Evolutionary conservation across 768 basidiomycete species (phyloP).

Genomic region (Clavaria fumosa): DNA sequence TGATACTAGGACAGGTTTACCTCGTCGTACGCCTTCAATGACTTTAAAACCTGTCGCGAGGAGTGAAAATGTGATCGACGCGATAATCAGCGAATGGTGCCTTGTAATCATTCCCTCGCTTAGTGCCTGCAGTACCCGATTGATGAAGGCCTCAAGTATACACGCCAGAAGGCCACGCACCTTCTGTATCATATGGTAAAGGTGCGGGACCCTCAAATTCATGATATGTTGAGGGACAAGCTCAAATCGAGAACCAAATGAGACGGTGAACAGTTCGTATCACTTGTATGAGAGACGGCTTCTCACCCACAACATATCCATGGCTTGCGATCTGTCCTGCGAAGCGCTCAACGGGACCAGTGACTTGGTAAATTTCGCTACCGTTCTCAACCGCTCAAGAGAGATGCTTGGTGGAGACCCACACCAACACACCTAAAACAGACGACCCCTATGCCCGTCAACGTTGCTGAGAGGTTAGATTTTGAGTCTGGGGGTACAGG

Average conservation of each 20-base stretch:
- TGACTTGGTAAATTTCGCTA: constrained; percentile 93
- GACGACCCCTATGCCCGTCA: constrained; percentile 57
- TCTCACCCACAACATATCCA: constrained; percentile 67
- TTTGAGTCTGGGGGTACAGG: constrained; percentile 1
- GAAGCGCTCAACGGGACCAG: constrained; percentile 92
- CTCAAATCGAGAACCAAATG: constrained; percentile 20
- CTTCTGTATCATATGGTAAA: constrained; percentile 79
- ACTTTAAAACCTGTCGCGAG: constrained; percentile 65
- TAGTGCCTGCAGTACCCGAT: constrained; percentile 38
- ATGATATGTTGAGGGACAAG: constrained; percentile 77
- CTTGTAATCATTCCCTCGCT: constrained; percentile 90
- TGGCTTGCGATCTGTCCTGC: constrained; percentile 80
- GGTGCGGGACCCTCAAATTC: constrained; percentile 85
- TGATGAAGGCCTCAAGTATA: constrained; percentile 10
- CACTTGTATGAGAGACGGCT: background rate
- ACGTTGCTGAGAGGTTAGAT: background rate
- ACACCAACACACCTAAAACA: constrained; percentile 50
- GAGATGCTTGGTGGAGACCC: background rate
- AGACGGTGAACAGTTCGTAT: no score
- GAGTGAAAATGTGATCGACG: background rate
- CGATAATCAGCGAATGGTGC: constrained; percentile 17
- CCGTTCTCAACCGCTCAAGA: background rate
- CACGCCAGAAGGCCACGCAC: constrained; percentile 18
- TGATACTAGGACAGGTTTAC: constrained; percentile 21
- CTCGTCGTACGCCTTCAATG: constrained; percentile 77